Base-by-base conservation (phyloP, 192 early-diverging fungal species). In the Coemansia sp. region DNA sequence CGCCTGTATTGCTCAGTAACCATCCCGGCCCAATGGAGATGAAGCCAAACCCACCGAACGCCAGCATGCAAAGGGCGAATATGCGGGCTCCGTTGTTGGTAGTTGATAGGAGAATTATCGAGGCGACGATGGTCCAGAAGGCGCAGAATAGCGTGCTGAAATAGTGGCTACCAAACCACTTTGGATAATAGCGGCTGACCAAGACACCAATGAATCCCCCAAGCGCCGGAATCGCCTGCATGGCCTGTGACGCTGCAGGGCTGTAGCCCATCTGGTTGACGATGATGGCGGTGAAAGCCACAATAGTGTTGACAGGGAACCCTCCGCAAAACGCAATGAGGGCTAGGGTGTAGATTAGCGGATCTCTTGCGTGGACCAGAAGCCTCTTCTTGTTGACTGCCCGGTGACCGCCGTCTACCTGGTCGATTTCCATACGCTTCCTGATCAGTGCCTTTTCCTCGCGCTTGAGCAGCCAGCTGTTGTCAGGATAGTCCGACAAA, bases 1-100 rank as follows among this genome's bases (percentile, higher is more conserved):
- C 67, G 11, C 67, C 67, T 14, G 60, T 56, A 22, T 70, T 70
- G 51, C 60, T 64, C 60, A 64, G 59, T 23, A 64, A 52, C 60
- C 60, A 70, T 11, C 67, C 67, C 2, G 67, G 67, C 2, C 60
- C 67, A 51, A 70, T 63, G 5, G 48, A 55, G 5, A 63, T 56
- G 28, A 54, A 54, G 41, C 67, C 67, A 45, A 64, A 70, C 30
- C 44, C 42, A 21, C 67, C 67, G 41, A 62, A 64, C 21, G 67
- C 57, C 41, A 70, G 37, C 10, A 70, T 33, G 36, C 67, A 70
- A n/a, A 70, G 56, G 2, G 60, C 67, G 38, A 70, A 68, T 14
- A 68, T 68, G n/a, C 58, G 47, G 2, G 58, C 65, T 16, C 65
- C 58, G 30, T 60, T 68, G 49, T 68, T 68, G 35, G 44, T 47